Conservation (phyloP, 2,329 filamentous ascomycete genomes). For the Aspergillus tanneri region DNA sequence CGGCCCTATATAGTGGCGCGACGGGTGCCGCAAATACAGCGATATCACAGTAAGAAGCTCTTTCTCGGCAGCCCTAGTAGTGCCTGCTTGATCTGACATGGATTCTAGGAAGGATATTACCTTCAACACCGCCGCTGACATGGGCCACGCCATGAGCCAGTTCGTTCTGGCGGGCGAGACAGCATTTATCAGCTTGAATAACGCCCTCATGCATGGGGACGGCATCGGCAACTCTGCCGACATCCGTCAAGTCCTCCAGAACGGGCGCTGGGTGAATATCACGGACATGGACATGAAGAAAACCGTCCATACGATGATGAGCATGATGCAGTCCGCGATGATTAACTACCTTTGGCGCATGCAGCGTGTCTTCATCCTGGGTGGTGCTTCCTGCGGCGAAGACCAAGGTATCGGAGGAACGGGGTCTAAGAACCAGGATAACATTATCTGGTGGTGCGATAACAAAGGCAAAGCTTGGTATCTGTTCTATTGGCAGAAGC, state of each 20-base stretch:
- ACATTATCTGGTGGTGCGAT: conserved; percentile 5
- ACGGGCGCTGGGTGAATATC: not conserved
- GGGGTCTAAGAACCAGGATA: not conserved
- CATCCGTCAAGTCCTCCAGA: not conserved
- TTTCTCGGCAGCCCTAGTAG: not conserved
- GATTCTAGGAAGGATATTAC: not conserved
- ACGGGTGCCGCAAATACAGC: not conserved
- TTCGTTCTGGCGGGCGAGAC: not conserved
- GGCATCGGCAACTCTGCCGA: not conserved
- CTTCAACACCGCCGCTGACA: not conserved
- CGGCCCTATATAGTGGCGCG: not conserved
- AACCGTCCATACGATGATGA: not conserved
- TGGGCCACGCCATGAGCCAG: not conserved
- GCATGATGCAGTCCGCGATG: not conserved
- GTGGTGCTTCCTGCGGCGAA: conserved; percentile 3
- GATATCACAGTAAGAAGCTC: not conserved
- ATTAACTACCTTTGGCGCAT: conserved; percentile 4
- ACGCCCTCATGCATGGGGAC: not conserved
- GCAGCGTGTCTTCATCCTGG: conserved; percentile 1
- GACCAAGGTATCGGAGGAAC: not conserved
- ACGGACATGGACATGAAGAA: not conserved
- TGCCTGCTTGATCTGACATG: not conserved
- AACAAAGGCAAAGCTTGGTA: not conserved
- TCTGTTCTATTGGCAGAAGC: not conserved
- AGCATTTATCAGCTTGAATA: not conserved